Percentiles rank a stretch among this genome's conserved stretches.
Conservation (phyloP, 805 yeast genomes). For the Schwanniomyces sp. region DNA sequence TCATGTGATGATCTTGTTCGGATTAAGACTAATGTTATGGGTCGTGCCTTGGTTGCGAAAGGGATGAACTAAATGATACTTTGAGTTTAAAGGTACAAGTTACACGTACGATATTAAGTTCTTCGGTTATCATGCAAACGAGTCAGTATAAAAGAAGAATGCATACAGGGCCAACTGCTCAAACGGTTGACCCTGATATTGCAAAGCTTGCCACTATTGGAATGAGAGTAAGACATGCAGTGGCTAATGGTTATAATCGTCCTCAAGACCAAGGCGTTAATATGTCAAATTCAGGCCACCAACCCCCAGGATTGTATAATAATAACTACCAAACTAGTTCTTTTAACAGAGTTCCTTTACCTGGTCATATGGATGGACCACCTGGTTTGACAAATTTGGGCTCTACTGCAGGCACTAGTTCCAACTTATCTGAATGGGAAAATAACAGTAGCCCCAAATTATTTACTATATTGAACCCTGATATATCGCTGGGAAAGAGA, state of each 20-base stretch:
- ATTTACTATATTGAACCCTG: conserved; percentile 3
- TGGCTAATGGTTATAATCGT: conserved; percentile 56
- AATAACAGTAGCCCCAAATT: not conserved
- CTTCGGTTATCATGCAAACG: not conserved
- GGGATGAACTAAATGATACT: not conserved
- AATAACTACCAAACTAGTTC: not conserved
- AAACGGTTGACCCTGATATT: conserved; percentile 21
- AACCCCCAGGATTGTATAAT: not conserved
- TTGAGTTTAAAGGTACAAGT: too few species aligned
- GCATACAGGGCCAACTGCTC: conserved; percentile 30
- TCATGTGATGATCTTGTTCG: not conserved
- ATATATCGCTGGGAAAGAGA: conserved; percentile 18
- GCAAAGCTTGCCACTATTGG: conserved; percentile 56
- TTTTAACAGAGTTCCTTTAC: conserved; percentile 37
- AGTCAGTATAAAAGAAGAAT: conserved; percentile 29
- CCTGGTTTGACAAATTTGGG: conserved; percentile 44
- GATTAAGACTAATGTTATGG: not conserved
- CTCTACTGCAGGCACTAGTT: conserved; percentile 44
- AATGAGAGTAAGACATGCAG: conserved; percentile 69
- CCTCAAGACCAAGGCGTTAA: conserved; percentile 11
- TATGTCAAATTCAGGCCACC: conserved; percentile 3
- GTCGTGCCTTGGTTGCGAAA: not conserved
- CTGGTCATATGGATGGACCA: conserved; percentile 39
- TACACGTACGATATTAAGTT: not conserved
- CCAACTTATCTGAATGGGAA: conserved; percentile 46